Base-by-base conservation (phyloP, 768 basidiomycete species). In the Phallus indusiatus region DNA sequence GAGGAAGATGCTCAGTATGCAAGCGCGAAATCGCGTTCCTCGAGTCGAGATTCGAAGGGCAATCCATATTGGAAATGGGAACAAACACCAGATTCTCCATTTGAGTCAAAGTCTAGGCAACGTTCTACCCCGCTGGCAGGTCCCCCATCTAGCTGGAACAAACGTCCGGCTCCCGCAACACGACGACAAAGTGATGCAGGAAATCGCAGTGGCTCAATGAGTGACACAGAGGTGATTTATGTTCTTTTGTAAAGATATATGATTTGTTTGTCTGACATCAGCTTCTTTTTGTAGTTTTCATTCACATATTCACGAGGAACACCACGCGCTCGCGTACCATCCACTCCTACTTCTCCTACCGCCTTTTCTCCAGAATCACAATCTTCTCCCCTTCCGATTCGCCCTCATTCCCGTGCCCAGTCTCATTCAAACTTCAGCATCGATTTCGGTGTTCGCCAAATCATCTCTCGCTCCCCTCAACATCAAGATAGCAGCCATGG, bases 71-170 rank as follows among this genome's bases (percentile, higher is more conserved):
- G 36, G 56, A 55, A 66, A 66, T 24, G 69, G 73, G 47, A 69
- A 70, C 61, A 66, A 46, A 63, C 62, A 64, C 70, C 70, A 47
- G 70, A 78, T 35, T 88, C 87, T 0, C 81, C 82, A 3, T 86
- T 91, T 63, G 89, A 91, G 64, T 76, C 80, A 0, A 79, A 84
- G 50, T 76, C 79, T 33, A 73, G 90, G 60, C 88, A 89, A 67
- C 80, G 90, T 18, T 77, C 86, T 9, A 83, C 83, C 0, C 90
- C 88, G 0, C 71, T 90, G 1, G 68, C 68, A 3, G 73, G 69
- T 24, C 81, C 86, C 1, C 90, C 90, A 0, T 89, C 89, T 2
- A 90, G 86, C 64, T 90, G 88, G 85, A 67, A 79, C 12, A 84
- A 81, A 62, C 80, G 86, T 2, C 87, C 86, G 4, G 72, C 75